Conservation (phyloP, 257 asterid species). For the Nicotiana tabacum region DNA sequence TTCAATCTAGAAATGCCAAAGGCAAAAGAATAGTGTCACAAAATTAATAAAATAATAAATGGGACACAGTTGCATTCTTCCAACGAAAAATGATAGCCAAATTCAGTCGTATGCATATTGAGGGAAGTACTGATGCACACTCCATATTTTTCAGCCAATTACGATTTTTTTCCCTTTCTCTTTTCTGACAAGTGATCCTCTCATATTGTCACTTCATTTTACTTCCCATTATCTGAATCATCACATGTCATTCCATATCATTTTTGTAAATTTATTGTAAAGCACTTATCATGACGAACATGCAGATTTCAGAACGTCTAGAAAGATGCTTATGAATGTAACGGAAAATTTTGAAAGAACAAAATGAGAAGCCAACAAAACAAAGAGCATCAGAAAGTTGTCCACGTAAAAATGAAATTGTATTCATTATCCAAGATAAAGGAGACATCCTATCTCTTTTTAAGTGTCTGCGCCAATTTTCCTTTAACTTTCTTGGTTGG, state of each 20-base stretch:
- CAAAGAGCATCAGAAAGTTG: not conserved
- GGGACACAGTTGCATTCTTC: not conserved
- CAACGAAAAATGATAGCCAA: not conserved
- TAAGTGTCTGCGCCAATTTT: not conserved
- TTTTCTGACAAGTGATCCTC: not conserved
- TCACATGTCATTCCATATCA: not conserved
- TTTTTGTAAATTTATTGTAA: not conserved
- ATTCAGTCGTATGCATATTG: not conserved
- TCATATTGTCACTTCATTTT: not conserved
- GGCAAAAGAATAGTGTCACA: not conserved
- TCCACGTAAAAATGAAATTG: not conserved
- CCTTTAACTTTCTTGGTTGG: not conserved
- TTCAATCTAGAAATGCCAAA: not conserved
- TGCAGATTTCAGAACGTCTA: not conserved
- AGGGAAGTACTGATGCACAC: not conserved
- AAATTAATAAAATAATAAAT: not conserved
- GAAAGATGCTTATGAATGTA: not conserved
- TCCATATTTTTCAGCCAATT: not conserved
- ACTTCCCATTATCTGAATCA: not conserved
- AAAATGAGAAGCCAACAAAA: not conserved
- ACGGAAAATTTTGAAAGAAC: not conserved
- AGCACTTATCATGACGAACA: not conserved
- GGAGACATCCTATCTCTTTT: not conserved
- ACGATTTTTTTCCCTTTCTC: not conserved
- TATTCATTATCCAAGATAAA: not conserved